Evolutionary conservation across 2,329 filamentous ascomycete genomes (phyloP).

Genomic region (Aspergillus caelatus): DNA sequence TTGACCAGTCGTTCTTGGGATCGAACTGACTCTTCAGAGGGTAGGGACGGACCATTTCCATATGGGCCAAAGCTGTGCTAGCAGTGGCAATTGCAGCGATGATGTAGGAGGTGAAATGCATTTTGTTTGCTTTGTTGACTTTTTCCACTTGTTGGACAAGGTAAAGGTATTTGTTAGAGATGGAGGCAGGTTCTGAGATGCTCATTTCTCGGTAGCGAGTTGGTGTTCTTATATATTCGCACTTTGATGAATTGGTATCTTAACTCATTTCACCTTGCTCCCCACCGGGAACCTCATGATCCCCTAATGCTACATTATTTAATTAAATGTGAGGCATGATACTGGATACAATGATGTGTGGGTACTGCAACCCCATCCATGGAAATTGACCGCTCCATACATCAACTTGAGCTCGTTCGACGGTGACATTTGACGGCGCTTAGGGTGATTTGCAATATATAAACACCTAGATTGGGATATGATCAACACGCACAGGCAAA

Average conservation of each 20-base stretch:
- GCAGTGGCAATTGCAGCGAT: background rate
- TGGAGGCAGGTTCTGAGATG: background rate
- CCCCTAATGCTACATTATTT: background rate
- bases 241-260: background rate
- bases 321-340: background rate
- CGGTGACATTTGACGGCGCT: background rate
- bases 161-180: background rate
- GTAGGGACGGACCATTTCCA: slow-evolving; percentile 6
- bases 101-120: slow-evolving; percentile 1
- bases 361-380: background rate
- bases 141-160: background rate
- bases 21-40: slow-evolving; percentile 3
- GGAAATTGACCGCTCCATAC: background rate
- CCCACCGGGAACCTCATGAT: background rate
- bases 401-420: background rate
- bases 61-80: slow-evolving; percentile 5
- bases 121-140: background rate
- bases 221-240: background rate
- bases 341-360: background rate
- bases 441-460: background rate
- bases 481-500: background rate
- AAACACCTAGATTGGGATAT: background rate
- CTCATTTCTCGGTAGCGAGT: background rate
- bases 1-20: background rate
- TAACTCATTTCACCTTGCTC: background rate